These are phyloP conservation scores for Cicer chorassanicum DNA, from an alignment of 306 rosid genomes.

Conservation along the genomic window DNA sequence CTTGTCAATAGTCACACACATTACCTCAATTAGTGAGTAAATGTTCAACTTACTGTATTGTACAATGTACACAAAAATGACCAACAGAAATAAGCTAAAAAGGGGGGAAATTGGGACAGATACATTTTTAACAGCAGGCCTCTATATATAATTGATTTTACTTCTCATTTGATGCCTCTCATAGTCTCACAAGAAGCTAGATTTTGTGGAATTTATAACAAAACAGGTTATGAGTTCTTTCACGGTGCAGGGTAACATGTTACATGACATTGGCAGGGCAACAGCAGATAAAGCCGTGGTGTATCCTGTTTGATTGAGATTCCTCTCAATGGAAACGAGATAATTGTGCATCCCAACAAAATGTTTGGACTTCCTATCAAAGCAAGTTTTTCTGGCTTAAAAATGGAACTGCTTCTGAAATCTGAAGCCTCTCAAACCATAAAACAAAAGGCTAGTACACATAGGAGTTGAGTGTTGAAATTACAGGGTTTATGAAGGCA, in stretches of 20 bases:
- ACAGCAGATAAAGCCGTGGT: constrained; percentile 74
- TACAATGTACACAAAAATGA: not conserved
- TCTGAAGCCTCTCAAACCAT: not conserved
- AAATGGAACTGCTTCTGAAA: not conserved
- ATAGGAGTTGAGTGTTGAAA: constrained; percentile 56
- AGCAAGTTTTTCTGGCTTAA: constrained; percentile 1
- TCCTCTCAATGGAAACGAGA: not conserved
- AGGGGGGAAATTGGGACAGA: constrained; percentile 3
- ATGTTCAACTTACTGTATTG: not conserved
- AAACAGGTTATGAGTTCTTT: constrained; percentile 21
- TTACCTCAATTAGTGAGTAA: constrained; percentile 6
- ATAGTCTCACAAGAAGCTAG: constrained; percentile 27
- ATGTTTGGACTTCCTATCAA: not conserved
- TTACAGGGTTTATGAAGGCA: not conserved
- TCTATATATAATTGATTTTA: constrained; percentile 8
- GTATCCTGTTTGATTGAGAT: constrained; percentile 39
- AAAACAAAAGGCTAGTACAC: not conserved
- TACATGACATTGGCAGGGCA: constrained; percentile 49
- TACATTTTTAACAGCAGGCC: not conserved
- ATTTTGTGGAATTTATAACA: not conserved
- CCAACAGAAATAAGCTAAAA: not conserved
- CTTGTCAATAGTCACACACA: not conserved
- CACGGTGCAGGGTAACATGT: constrained; percentile 58
- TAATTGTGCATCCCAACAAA: not conserved
- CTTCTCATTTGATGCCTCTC: constrained; percentile 20